phyloP scores from a whole-genome alignment of 495 filamentous ascomycete genomes.

The Daldinia concentrica region DNA sequence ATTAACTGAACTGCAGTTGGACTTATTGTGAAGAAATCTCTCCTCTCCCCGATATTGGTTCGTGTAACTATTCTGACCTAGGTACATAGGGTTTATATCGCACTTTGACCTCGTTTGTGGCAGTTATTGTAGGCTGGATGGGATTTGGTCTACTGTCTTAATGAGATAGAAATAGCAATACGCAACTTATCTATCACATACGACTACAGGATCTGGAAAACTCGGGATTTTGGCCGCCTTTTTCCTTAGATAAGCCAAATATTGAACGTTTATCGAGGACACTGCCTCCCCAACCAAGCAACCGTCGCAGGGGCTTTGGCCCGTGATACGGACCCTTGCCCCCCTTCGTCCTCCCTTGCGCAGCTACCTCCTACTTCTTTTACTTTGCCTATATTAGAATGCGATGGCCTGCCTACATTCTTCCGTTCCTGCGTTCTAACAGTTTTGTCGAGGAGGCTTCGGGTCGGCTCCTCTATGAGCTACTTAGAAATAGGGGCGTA shows the following conservation, averaged over 20 bases:
- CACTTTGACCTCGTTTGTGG: neutral
- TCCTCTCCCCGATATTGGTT: neutral
- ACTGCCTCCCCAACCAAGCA: too few relatives aligned
- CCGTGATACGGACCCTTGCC: too few relatives aligned
- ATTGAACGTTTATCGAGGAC: neutral
- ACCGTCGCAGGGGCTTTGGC: too few relatives aligned
- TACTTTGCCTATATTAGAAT: too few relatives aligned
- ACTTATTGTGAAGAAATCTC: neutral
- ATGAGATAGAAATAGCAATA: neutral
- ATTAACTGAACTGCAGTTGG: neutral
- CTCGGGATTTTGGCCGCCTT: slow-evolving; percentile 61
- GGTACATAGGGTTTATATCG: neutral
- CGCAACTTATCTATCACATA: slow-evolving; percentile 40
- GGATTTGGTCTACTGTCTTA: neutral
- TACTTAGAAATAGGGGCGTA: too few relatives aligned
- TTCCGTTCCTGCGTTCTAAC: too few relatives aligned
- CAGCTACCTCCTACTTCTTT: too few relatives aligned
- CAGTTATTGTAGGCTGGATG: neutral
- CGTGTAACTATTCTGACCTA: neutral
- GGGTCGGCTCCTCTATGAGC: too few relatives aligned
- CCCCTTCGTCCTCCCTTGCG: too few relatives aligned
- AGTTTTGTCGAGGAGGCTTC: too few relatives aligned
- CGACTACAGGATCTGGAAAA: slow-evolving; percentile 58
- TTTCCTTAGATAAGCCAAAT: slow-evolving; percentile 53
- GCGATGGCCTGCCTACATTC: too few relatives aligned